Percentiles rank a stretch among this genome's conserved stretches.
These are phyloP conservation scores for Neurospora sp. DNA, from an alignment of 495 filamentous ascomycete species.

Conservation along the genomic window DNA sequence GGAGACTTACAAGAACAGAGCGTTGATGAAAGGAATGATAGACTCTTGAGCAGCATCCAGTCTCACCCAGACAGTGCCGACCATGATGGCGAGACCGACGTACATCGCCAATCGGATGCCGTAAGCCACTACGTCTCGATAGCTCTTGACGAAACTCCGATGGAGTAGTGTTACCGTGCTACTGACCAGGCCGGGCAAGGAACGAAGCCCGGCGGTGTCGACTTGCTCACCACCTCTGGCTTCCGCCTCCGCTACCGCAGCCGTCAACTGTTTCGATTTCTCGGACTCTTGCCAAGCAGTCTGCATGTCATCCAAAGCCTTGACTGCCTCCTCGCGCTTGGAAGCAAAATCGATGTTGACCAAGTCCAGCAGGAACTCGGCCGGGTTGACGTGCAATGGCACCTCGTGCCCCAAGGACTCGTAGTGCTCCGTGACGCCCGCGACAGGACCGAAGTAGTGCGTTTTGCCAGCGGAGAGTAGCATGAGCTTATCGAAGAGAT, in stretches of 20 bases:
- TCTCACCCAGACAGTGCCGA: slow-evolving; percentile 78
- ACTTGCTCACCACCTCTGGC: neutral
- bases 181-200: slow-evolving; percentile 5
- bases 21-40: slow-evolving; percentile 72
- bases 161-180: slow-evolving; percentile 44
- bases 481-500: slow-evolving; percentile 68
- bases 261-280: slow-evolving; percentile 4
- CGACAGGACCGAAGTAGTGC: slow-evolving; percentile 57
- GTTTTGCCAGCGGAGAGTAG: slow-evolving; percentile 59
- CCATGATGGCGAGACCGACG: slow-evolving; percentile 64
- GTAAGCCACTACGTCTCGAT: slow-evolving; percentile 72
- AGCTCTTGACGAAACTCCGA: slow-evolving; percentile 66
- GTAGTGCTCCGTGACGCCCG: slow-evolving; percentile 47
- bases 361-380: slow-evolving; percentile 65
- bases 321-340: slow-evolving; percentile 30
- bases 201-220: neutral
- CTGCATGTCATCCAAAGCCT: slow-evolving; percentile 33
- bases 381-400: slow-evolving; percentile 61
- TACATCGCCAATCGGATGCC: slow-evolving; percentile 80
- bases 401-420: slow-evolving; percentile 45
- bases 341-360: slow-evolving; percentile 61
- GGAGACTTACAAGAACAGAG: slow-evolving; percentile 41
- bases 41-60: slow-evolving; percentile 50
- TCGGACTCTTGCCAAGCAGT: slow-evolving; percentile 29
- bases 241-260: slow-evolving; percentile 6